Evolutionary conservation across 2,329 filamentous ascomycete genomes (phyloP), one percentile per base, ranked within the genome.

Genomic region (Neurospora sp.): DNA sequence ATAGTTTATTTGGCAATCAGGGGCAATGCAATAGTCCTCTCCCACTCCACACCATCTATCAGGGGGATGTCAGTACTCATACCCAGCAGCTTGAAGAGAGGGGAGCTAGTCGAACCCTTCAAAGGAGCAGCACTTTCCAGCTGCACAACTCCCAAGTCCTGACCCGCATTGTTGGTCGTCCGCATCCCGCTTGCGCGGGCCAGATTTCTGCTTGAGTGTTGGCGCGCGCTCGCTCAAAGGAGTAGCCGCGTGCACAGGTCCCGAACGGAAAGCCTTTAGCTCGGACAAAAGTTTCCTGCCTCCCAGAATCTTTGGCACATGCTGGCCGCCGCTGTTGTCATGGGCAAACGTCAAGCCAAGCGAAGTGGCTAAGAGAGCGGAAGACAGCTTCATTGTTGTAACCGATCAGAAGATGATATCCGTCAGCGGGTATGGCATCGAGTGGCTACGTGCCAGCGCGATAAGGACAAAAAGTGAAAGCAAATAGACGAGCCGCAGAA

Each of bases 1-100:
- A 73, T 86, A 89, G 73, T 84, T 79, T 74, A 89, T 86, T 76
- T 87, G 83, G 75, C 89, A 91, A 68, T 88, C 84, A 2, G 89
- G 89, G 23, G 87, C 84, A 38, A 83, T 82, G 78, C 89, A 91
- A 78, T 89, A 88, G 1, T 85, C 82, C 11, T 76, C 76, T 4
- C 80, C 82, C n/a, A 77, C 82, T 67, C 87, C 87, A 72, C 87
- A 89, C 82, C 84, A 88, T 62, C 84, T 85, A 68, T 17, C 28
- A 38, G 9, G 4, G 7, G 23, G 19, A 19, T 23, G 73, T 75
- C 69, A 75, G 73, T 69, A 46, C 19, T 15, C 23, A 4, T 19
- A 58, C 17, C n/a, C 17, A 11, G 36, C n/a, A 42, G 38, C n/a
- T 36, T 46, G 36, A 9, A 33, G 36, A 36, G 11, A 10, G 28